Base-by-base conservation (phyloP, 306 rosid species). In the Casuarina equisetifolia region DNA sequence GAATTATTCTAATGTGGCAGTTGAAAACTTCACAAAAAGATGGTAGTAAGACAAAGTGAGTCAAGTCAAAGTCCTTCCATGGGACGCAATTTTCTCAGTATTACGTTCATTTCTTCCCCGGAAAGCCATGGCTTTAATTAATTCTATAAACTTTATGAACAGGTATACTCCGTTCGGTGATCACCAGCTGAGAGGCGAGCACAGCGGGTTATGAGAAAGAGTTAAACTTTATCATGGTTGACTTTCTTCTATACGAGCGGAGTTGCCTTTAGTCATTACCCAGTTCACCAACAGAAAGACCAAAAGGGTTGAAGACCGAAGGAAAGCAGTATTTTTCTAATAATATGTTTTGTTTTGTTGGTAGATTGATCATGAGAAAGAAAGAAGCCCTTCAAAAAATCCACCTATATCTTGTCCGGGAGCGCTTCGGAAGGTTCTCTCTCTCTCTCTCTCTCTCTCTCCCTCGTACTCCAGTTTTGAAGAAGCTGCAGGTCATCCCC, bases 1-100 rank as follows among this genome's bases (percentile, higher is more conserved):
- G 20, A 73, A 5, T 1, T 1, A 25, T 55, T 57, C 35, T 9
- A 9, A 9, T 9, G 64, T 10, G 40, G 49, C 73, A 19, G 53
- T 69, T 69, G 51, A 69, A 19, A 3, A 19, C n/a, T n/a, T 69
- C 9, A 40, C 17, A 12, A 43, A 68, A 3, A 17, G 17, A 52
- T 17, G 6, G 9, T 20, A 20, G 6, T 25, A 43, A 17, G 71
- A 42, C 49, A 17, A 42, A 45, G 74, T 67, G 2, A 52, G 69
- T 42, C 9, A 4, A 68, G 72, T 61, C 77, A 44, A 77, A 57
- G 61, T 77, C 70, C 44, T 16, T 70, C 8, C 55, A 42, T 2
- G 53, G n/a, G 76, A 16, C 25, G 44, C 13, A 70, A 25, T 58
- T 57, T 44, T 59, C 4, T 61, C 35, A 4, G 6, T 5, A 38